Evolutionary conservation across 768 basidiomycete genomes (phyloP).

Genomic region (Leucosporidium yakuticum): DNA sequence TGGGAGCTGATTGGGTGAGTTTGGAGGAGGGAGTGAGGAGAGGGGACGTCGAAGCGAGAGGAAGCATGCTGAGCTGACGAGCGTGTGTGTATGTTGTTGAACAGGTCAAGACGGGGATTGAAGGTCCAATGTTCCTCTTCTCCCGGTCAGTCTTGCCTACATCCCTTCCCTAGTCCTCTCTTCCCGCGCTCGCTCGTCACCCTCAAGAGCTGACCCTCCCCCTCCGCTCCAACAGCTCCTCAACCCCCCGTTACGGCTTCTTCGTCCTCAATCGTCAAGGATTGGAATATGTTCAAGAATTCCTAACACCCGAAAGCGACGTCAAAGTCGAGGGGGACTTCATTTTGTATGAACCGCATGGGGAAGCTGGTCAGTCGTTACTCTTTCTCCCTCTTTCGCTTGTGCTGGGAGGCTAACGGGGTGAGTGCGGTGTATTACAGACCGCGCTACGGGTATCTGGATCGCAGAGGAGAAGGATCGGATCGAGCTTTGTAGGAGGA

Average conservation of each 20-base stretch:
- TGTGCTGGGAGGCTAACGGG: too few relatives aligned
- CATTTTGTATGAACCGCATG: conserved; percentile 28
- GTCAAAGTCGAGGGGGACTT: conserved; percentile 32
- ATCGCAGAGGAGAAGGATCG: conserved; percentile 37
- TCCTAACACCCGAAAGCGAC: conserved; percentile 32
- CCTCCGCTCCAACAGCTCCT: background rate
- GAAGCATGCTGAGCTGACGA: too few relatives aligned
- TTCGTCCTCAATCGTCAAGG: conserved; percentile 38
- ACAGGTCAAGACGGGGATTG: conserved; percentile 37
- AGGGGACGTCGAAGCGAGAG: too few relatives aligned
- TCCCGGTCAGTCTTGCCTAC: conserved; percentile 16
- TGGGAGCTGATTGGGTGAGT: background rate
- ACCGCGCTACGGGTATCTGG: conserved; percentile 37
- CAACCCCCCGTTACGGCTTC: conserved; percentile 24
- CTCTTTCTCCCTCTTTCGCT: too few relatives aligned
- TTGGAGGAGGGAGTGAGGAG: too few relatives aligned
- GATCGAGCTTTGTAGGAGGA: conserved; percentile 25
- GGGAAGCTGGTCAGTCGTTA: conserved; percentile 12
- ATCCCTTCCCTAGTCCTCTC: background rate
- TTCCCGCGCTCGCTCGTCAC: background rate
- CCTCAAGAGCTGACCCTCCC: background rate
- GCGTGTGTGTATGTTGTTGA: too few relatives aligned
- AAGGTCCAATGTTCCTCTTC: conserved; percentile 38
- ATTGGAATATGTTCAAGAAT: conserved; percentile 35
- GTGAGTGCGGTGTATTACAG: background rate